Evolutionary conservation across 2,329 filamentous ascomycete species (phyloP), one percentile per base, ranked within the genome.

Genomic region (Aspergillus latus): DNA sequence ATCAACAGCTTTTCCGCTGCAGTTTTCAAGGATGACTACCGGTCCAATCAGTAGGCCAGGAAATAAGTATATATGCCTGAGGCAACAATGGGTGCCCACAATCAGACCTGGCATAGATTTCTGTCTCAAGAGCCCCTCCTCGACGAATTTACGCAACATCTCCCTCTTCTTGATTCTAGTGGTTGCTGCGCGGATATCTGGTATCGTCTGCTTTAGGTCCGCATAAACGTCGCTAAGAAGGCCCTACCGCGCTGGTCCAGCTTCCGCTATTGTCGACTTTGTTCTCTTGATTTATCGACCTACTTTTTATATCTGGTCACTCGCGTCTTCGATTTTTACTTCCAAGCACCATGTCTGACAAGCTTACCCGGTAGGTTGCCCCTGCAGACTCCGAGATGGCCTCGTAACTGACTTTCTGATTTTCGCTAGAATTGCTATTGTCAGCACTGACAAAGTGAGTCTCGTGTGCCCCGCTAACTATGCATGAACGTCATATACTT

Each of bases 371-470:
- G 92, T 96, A 86, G 21, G 21, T 34, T 16, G 3, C 21, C 21
- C 21, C 21, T 3, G 21, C 21, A 21, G 11, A n/a, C n/a, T 15
- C 5, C 45, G 13, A 28, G 11, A 26, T 4, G 30, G 39, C 47
- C 28, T 29, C 56, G 62, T 49, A 63, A 10, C 59, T 64, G 54
- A 66, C 32, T 15, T 29, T 65, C 51, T 56, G 50, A 54, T 52
- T 34, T 59, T 47, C 66, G 47, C 72, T 32, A 95, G 94, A 89
- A 92, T 99, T 80, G 94, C 94, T 71, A 99, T 99, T 81, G 90
- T 99, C 82, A 97, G 93, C 79, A 89, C 85, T 75, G 94, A 99
- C 88, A 97, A 99, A 88, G 91, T 94, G 74, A 65, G 69, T 71
- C 72, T 63, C 39, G 61, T 62, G 46, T 69, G 68, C 68, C 66